phyloP scores from a whole-genome alignment of 2,329 filamentous ascomycete species.

The Macroventuria anomochaeta region DNA sequence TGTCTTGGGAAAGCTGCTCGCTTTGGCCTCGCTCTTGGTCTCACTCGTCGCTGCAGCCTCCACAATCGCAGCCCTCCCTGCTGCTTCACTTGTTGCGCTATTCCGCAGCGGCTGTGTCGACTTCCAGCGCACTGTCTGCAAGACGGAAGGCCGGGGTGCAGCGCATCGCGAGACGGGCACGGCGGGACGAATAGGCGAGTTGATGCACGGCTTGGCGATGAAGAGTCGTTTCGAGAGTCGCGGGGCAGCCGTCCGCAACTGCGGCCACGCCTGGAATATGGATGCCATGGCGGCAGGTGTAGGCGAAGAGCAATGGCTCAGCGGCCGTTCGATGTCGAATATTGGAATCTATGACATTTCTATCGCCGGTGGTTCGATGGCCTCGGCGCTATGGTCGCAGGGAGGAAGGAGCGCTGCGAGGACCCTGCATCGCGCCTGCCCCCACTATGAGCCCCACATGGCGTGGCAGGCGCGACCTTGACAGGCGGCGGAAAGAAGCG shows the following conservation, averaged over 20 bases:
- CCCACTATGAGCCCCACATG: too few relatives aligned
- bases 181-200: constrained; percentile 33
- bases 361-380: constrained; percentile 14
- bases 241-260: constrained; percentile 48
- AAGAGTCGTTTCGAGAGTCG: constrained; percentile 48
- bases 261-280: constrained; percentile 47
- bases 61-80: constrained; percentile 20
- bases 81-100: constrained; percentile 27
- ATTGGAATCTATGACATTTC: constrained; percentile 16
- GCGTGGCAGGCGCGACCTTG: constrained; percentile 10
- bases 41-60: constrained; percentile 20
- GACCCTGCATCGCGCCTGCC: constrained; percentile 13
- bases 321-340: not conserved
- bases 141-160: constrained; percentile 32
- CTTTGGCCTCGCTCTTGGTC: constrained; percentile 14
- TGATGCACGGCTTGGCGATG: constrained; percentile 41
- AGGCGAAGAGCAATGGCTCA: constrained; percentile 11
- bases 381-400: constrained; percentile 1
- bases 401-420: constrained; percentile 10
- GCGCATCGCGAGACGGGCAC: constrained; percentile 17
- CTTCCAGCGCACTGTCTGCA: constrained; percentile 43
- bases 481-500: constrained; percentile 16
- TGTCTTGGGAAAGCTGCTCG: constrained; percentile 61
- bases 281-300: constrained; percentile 38
- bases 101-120: constrained; percentile 42